These are phyloP conservation scores for Phytophthora tentaculata DNA, from an alignment of 352 stramenopile genomes.

Conservation along the genomic window DNA sequence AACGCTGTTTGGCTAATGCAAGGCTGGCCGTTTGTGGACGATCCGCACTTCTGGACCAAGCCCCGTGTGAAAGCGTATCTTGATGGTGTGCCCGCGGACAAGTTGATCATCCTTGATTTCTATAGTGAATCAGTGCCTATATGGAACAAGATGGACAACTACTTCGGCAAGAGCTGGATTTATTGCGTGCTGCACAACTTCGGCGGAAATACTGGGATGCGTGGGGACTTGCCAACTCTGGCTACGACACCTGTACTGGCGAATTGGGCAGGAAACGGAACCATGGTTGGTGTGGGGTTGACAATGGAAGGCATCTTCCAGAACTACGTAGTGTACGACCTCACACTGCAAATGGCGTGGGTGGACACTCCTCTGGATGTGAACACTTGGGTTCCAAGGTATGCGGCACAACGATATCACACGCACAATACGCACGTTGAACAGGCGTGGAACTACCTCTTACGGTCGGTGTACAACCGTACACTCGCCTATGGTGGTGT, in stretches of 20 bases:
- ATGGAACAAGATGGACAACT: slow-evolving; percentile 80
- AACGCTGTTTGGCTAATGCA: slow-evolving; percentile 87
- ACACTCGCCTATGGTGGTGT: slow-evolving; percentile 67
- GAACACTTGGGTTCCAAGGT: slow-evolving; percentile 50
- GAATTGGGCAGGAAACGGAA: slow-evolving; percentile 48
- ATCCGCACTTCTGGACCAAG: slow-evolving; percentile 64
- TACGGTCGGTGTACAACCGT: slow-evolving; percentile 75
- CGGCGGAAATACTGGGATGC: slow-evolving; percentile 74
- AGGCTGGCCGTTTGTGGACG: slow-evolving; percentile 76
- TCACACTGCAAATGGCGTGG: slow-evolving; percentile 80
- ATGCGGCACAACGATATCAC: slow-evolving; percentile 63
- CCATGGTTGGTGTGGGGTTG: slow-evolving; percentile 75
- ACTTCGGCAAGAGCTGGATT: slow-evolving; percentile 85
- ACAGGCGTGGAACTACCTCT: slow-evolving; percentile 57
- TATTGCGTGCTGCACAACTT: slow-evolving; percentile 88
- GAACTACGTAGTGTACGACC: slow-evolving; percentile 87
- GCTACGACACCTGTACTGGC: slow-evolving; percentile 56
- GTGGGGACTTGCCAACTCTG: slow-evolving; percentile 70
- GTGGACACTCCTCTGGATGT: slow-evolving; percentile 49
- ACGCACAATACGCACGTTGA: slow-evolving; percentile 49
- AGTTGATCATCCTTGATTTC: slow-evolving; percentile 80
- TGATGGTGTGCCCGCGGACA: slow-evolving; percentile 56
- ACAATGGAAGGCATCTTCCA: slow-evolving; percentile 89
- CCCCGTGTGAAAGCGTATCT: slow-evolving; percentile 63
- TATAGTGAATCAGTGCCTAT: slow-evolving; percentile 77